phyloP scores from a whole-genome alignment of 495 filamentous ascomycete genomes.

The Aspergillus steynii region DNA sequence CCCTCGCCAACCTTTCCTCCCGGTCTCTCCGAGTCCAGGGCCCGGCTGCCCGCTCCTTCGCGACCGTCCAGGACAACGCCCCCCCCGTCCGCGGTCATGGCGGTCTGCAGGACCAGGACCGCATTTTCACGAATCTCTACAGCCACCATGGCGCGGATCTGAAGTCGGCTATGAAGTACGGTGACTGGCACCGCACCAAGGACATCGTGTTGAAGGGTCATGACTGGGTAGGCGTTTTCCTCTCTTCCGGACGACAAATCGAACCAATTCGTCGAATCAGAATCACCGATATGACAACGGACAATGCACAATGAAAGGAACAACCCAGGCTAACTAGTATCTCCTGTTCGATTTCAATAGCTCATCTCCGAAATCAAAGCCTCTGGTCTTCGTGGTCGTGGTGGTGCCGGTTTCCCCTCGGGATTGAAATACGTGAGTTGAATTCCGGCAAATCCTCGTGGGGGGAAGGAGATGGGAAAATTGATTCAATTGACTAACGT shows the following conservation, averaged over 20 bases:
- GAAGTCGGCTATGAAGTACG: constrained; percentile 94
- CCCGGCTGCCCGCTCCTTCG: constrained; percentile 66
- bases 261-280: constrained; percentile 7
- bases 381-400: constrained; percentile 91
- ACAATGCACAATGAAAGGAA: constrained; percentile 13
- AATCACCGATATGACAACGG: constrained; percentile 14
- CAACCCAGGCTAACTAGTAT: constrained; percentile 9
- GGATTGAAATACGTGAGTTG: constrained; percentile 94
- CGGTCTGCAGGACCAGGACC: constrained; percentile 88
- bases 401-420: constrained; percentile 96
- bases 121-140: constrained; percentile 99
- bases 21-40: constrained; percentile 54
- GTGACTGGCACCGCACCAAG: constrained; percentile 99
- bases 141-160: constrained; percentile 86
- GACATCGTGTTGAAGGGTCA: constrained; percentile 95
- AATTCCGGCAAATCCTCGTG: not conserved
- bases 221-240: constrained; percentile 71
- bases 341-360: constrained; percentile 36
- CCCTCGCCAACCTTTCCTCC: constrained; percentile 55
- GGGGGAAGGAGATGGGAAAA: not conserved
- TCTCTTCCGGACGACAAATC: not conserved
- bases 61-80: constrained; percentile 83
- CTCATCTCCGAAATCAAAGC: constrained; percentile 96
- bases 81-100: constrained; percentile 74
- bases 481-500: constrained; percentile 7